Evolutionary conservation across 202 grass and related monocot species (phyloP), one percentile per base, ranked within the genome.

Genomic region (Carex sylvatica): DNA sequence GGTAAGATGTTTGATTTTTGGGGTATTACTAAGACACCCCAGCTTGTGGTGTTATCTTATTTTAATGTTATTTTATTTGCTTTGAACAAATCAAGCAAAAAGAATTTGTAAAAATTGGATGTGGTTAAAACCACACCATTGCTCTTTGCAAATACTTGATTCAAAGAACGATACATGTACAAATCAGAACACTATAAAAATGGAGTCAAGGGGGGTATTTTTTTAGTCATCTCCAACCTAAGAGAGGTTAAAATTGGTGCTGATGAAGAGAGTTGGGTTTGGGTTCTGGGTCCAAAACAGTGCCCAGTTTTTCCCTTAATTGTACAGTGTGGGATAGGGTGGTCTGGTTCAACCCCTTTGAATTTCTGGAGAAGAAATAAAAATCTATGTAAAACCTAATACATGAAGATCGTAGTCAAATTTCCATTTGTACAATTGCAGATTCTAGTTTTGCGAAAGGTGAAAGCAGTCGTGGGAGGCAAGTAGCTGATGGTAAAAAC

Each of bases 391-490:
- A 31, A 11, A 31, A 11, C 30, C 65, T 13, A 76, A 44, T 51
- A 63, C 75, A 28, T 40, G 63, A 4, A 42, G 49, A 62, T 61
- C 0, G 2, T 73, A 82, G 44, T 58, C n/a, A 67, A 83, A 67
- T 79, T 79, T 44, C 69, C 54, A 73, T 59, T 85, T 85, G 16
- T 79, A 7, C 3, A 14, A 9, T 84, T 53, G 44, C 85, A 90
- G 93, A 85, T 78, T 69, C 87, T 71, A 89, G 82, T 78, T 79
- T 64, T 79, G 84, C 75, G 33, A 84, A 87, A 70, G 74, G 83
- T 36, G 86, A 86, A 83, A 68, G 74, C 33, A 69, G 58, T 89
- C 58, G 18, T 65, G 79, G 61, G 23, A 76, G 19, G 40, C 58
- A 69, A 55, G 33, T 30, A 4, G 13, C 82, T 6, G 30, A 82